These are phyloP conservation scores for Metschnikowia continentalis DNA, from an alignment of 805 yeast species.

Conservation along the genomic window DNA sequence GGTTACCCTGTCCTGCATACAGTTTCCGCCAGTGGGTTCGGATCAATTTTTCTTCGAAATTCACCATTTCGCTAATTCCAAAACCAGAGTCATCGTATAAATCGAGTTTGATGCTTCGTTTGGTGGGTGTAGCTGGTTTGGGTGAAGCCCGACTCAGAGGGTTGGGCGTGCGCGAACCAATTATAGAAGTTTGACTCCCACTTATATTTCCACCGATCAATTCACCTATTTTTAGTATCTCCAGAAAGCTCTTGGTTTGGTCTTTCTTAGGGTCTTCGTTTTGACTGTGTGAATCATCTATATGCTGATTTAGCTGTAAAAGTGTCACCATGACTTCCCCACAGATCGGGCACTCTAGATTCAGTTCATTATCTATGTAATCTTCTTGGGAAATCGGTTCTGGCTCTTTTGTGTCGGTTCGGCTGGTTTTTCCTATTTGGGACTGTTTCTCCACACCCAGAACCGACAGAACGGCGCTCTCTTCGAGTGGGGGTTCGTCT, in stretches of 20 bases:
- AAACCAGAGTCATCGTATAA: conserved; percentile 43
- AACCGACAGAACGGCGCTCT: not conserved
- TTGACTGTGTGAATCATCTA: conserved; percentile 58
- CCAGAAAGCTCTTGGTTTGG: not conserved
- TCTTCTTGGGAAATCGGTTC: not conserved
- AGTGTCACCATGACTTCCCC: conserved; percentile 51
- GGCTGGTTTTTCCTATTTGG: not conserved
- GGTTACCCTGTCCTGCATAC: conserved; percentile 27
- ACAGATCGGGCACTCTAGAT: conserved; percentile 66
- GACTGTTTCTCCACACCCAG: not conserved
- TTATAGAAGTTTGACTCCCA: not conserved
- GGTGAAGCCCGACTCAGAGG: not conserved
- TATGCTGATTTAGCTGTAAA: conserved; percentile 58
- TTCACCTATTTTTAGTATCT: not conserved
- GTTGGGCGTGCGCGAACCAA: conserved; percentile 2
- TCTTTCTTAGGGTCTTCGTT: not conserved
- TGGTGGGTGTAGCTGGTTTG: conserved; percentile 19
- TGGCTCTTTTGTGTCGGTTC: not conserved
- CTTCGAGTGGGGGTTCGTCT: not conserved
- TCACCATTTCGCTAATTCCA: conserved; percentile 25
- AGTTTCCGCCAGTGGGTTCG: conserved; percentile 59
- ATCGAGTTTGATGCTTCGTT: conserved; percentile 43
- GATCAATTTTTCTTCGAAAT: conserved; percentile 26
- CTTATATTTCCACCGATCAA: too few relatives aligned
- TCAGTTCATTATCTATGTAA: not conserved